Base-by-base conservation (phyloP, 768 basidiomycete genomes). In the Phaeotremella fagi region DNA sequence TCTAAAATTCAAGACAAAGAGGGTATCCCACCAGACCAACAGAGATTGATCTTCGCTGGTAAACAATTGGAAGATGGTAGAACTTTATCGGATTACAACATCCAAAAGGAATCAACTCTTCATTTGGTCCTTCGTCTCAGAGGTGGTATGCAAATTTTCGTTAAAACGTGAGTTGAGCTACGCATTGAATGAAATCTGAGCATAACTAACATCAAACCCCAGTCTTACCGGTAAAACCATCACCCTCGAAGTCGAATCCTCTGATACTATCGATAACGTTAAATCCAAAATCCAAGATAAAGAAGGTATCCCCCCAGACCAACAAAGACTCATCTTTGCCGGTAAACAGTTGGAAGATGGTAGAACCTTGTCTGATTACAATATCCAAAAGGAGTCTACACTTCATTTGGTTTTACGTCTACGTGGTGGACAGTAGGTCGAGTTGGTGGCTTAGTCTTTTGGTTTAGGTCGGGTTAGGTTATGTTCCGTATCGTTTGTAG, bases 381-480 rank as follows among this genome's bases (percentile, higher is more conserved):
- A 70, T 51, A 64, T 98, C 73, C 95, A 99, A 80, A 97, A 98
- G 82, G 92, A 98, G 80, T 97, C 91, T 24, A 99, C 94, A 55
- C 86, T 99, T 54, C 92, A 98, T 78, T 78, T 98, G 63, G 94
- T 98, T 60, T 86, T 98, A 55, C 88, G 94, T 73, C 87, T 99
- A 42, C 90, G 92, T 79, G 95, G 95, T 82, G 94, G 94, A 82
- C 88, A 89, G 87, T 87, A 90, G 64, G 22, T 41, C 20, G 12
- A 14, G 12, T 11, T 41, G 7, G n/a, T n/a, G n/a, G n/a, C n/a
- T n/a, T n/a, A n/a, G n/a, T n/a, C n/a, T n/a, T n/a, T n/a, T n/a
- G n/a, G n/a, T n/a, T n/a, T n/a, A n/a, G n/a, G n/a, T n/a, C n/a
- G n/a, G n/a, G n/a, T n/a, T n/a, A n/a, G n/a, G n/a, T n/a, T n/a